A percentile compares a stretch with the other conserved stretches of the same genome.
Evolutionary conservation across 345 rosid genomes (phyloP).

Genomic region (Linum lewisii): DNA sequence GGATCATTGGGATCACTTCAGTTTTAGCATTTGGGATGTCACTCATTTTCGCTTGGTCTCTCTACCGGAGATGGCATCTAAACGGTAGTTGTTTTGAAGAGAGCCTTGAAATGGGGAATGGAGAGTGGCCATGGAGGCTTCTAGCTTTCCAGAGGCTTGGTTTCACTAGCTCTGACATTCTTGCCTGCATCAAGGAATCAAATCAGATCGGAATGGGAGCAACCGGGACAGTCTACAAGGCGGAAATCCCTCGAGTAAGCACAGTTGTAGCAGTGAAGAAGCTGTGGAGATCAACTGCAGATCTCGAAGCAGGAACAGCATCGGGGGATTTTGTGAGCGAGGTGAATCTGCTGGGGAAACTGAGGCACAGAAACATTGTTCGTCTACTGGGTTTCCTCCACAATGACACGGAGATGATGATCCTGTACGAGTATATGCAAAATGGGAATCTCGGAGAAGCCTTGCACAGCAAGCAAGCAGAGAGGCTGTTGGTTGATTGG

Average conservation of each 20-base stretch:
- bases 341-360: slow-evolving; percentile 71
- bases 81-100: slow-evolving; percentile 47
- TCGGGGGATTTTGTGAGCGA: slow-evolving; percentile 67
- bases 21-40: slow-evolving; percentile 43
- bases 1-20: slow-evolving; percentile 57
- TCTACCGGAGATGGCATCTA: slow-evolving; percentile 47
- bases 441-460: slow-evolving; percentile 83
- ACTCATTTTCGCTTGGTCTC: slow-evolving; percentile 26
- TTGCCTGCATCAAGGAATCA: slow-evolving; percentile 63
- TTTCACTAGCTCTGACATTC: slow-evolving; percentile 65
- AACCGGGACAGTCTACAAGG: slow-evolving; percentile 79
- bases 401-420: slow-evolving; percentile 63
- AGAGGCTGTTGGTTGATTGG: slow-evolving; percentile 68
- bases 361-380: slow-evolving; percentile 85
- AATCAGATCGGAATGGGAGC: slow-evolving; percentile 90
- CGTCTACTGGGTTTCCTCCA: slow-evolving; percentile 68
- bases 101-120: slow-evolving; percentile 33
- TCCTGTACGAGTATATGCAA: slow-evolving; percentile 75
- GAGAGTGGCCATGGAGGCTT: slow-evolving; percentile 90
- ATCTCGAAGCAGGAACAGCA: slow-evolving; percentile 49
- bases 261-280: slow-evolving; percentile 74
- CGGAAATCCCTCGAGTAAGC: slow-evolving; percentile 44
- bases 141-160: slow-evolving; percentile 87
- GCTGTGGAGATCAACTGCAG: slow-evolving; percentile 66
- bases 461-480: slow-evolving; percentile 65